phyloP scores from a whole-genome alignment of 129 eudicot species.

The Arctium lappa region DNA sequence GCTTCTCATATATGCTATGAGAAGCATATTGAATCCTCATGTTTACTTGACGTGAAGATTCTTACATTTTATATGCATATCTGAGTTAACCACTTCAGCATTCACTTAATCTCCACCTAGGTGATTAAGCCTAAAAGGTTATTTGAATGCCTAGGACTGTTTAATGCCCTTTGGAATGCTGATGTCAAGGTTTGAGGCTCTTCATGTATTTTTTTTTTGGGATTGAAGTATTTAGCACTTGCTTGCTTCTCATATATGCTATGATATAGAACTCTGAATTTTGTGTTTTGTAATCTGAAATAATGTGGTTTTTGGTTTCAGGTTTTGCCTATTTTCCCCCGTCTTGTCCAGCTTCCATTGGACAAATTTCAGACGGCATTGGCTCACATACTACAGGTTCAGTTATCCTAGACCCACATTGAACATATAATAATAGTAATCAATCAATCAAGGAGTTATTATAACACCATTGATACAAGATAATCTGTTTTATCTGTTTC shows the following conservation, averaged over 20 bases:
- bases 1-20: background rate
- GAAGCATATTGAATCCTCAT: too few species aligned
- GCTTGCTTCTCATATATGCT: background rate
- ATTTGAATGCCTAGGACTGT: too few species aligned
- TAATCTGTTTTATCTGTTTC: background rate
- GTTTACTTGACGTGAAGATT: too few species aligned
- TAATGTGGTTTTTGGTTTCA: constrained; percentile 28
- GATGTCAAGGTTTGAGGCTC: background rate
- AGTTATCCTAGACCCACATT: background rate
- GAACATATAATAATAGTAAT: background rate
- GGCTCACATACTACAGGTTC: constrained; percentile 91
- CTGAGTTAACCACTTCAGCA: too few species aligned
- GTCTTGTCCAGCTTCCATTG: constrained; percentile 83
- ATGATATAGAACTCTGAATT: background rate
- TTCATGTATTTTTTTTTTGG: background rate
- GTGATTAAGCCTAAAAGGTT: too few species aligned
- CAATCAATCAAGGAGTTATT: background rate
- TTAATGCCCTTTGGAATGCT: too few species aligned
- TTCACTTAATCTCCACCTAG: too few species aligned
- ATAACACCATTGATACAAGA: background rate
- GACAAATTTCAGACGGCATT: constrained; percentile 90
- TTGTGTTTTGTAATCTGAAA: background rate
- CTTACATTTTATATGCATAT: too few species aligned
- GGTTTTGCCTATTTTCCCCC: constrained; percentile 96
- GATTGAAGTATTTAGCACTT: background rate